These are phyloP conservation scores for Amesomyces nigricolor DNA, from an alignment of 2,329 filamentous ascomycete species.

Conservation along the genomic window DNA sequence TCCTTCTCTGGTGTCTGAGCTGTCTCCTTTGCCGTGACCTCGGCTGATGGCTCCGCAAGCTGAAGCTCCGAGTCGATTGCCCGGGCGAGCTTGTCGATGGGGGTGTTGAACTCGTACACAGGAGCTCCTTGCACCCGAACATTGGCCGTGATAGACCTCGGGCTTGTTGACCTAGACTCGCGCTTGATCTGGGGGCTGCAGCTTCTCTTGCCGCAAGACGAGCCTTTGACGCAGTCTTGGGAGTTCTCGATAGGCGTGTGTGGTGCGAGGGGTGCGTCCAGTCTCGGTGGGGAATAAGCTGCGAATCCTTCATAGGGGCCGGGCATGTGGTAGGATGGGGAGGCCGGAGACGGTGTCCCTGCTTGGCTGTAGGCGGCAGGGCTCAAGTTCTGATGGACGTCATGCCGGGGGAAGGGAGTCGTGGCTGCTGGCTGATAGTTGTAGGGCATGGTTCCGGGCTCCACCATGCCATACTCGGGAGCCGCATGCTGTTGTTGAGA, in stretches of 20 bases:
- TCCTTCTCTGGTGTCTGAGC: constrained; percentile 38
- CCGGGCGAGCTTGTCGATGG: constrained; percentile 84
- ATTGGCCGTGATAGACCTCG: constrained; percentile 37
- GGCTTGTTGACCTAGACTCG: constrained; percentile 25
- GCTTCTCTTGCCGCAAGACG: constrained; percentile 32
- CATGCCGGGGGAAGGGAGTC: constrained; percentile 38
- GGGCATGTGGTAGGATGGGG: constrained; percentile 38
- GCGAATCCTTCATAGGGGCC: constrained; percentile 39
- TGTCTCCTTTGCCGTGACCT: no score
- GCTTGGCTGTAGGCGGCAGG: constrained; percentile 41
- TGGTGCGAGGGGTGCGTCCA: constrained; percentile 28
- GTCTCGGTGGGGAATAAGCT: constrained; percentile 35
- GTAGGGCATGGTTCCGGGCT: constrained; percentile 44
- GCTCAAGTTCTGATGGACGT: constrained; percentile 44
- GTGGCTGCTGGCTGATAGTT: constrained; percentile 38
- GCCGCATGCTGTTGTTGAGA: constrained; percentile 39
- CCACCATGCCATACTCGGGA: constrained; percentile 45
- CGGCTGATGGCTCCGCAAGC: no score
- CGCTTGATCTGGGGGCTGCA: constrained; percentile 33
- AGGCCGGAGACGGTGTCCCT: constrained; percentile 38
- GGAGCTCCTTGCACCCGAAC: constrained; percentile 43
- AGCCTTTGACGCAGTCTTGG: constrained; percentile 17
- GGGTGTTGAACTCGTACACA: constrained; percentile 64
- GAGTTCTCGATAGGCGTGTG: constrained; percentile 28
- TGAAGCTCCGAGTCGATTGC: constrained; percentile 66